Evolutionary conservation across 73 alveolate genomes (phyloP).

Genomic region (Tetrahymena elliotti): DNA sequence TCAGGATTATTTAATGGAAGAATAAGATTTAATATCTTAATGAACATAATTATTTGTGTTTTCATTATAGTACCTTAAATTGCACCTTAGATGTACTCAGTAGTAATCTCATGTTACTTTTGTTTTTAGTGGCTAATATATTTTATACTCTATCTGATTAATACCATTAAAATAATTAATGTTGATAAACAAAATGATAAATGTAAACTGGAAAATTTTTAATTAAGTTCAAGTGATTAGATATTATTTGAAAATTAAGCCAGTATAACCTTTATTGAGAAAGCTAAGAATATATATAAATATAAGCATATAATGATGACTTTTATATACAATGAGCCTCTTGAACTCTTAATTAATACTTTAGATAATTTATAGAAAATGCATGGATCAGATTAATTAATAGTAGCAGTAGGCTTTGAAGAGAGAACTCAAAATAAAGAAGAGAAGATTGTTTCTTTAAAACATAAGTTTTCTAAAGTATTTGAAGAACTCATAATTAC

Average conservation of each 20-base stretch:
- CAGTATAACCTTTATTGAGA: not conserved
- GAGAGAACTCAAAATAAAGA: conserved; percentile 34
- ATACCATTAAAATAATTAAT: no score
- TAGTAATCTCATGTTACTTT: not conserved
- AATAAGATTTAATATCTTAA: conserved; percentile 6
- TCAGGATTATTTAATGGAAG: conserved; percentile 21
- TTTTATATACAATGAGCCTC: conserved; percentile 38
- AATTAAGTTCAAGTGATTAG: no score
- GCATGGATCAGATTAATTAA: conserved; percentile 3
- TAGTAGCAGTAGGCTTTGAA: conserved; percentile 23
- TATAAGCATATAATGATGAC: conserved; percentile 23
- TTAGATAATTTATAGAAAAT: not conserved
- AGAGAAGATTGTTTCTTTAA: not conserved
- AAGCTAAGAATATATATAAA: not conserved
- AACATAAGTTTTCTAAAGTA: not conserved
- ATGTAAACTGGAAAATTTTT: no score
- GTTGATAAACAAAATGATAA: no score
- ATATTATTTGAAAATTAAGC: not conserved
- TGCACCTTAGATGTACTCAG: not conserved
- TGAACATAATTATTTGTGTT: not conserved
- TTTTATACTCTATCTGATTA: no score
- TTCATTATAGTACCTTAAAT: not conserved
- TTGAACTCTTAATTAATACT: conserved; percentile 9
- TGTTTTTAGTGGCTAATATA: no score
- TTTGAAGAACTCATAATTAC: conserved; percentile 11